A percentile compares a stretch with the other conserved stretches of the same genome.
phyloP scores from a whole-genome alignment of 2,329 filamentous ascomycete genomes.

The Pseudohalonectria lignicola region DNA sequence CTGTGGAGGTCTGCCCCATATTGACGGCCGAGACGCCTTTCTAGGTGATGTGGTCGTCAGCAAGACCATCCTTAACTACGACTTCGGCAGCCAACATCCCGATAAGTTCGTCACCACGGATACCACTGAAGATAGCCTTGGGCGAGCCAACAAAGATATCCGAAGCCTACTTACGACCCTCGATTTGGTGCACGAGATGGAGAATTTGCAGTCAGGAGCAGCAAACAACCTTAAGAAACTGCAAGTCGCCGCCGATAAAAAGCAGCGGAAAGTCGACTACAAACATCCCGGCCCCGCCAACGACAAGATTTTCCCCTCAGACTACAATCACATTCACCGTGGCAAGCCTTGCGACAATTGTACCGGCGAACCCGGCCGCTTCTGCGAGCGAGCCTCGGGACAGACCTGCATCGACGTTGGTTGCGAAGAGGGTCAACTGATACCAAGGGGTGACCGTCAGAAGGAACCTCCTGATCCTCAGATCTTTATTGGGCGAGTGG shows the following conservation, averaged over 20 bases:
- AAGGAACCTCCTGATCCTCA: background rate
- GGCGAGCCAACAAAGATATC: background rate
- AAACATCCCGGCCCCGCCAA: background rate
- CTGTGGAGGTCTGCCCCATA: conserved; percentile 19
- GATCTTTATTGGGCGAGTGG: background rate
- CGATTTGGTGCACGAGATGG: background rate
- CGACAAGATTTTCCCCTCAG: background rate
- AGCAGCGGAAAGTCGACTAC: background rate
- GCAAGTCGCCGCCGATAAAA: background rate
- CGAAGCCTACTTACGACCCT: background rate
- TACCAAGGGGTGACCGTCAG: background rate
- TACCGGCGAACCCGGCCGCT: too few species aligned
- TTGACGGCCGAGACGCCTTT: conserved; percentile 1
- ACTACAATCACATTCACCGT: background rate
- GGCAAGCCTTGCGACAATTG: background rate
- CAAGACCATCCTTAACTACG: conserved; percentile 16
- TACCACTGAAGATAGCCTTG: conserved; percentile 3
- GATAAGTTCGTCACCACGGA: conserved; percentile 13
- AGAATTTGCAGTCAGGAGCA: background rate
- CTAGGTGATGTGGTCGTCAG: conserved; percentile 23
- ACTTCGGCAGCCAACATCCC: conserved; percentile 14
- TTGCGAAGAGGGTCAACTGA: too few species aligned
- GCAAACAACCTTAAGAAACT: background rate
- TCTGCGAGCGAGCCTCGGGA: too few species aligned
- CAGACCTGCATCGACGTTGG: too few species aligned